Percentiles rank a stretch among this genome's conserved stretches.
These are phyloP conservation scores for Chrysoporthe puriensis DNA, from an alignment of 2,329 filamentous ascomycete species.

Conservation along the genomic window DNA sequence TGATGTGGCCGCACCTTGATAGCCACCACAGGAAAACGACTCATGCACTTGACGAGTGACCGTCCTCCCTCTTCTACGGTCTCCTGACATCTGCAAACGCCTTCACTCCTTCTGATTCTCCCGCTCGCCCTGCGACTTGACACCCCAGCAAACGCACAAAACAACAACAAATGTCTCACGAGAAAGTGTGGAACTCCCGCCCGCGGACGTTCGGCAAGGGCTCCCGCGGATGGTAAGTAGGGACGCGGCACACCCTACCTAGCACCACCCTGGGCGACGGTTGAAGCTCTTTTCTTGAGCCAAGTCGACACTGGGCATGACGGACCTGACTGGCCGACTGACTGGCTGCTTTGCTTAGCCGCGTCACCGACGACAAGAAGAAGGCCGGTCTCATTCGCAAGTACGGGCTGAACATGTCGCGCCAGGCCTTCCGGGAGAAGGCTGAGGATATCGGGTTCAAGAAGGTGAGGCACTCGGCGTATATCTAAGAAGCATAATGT, in stretches of 20 bases:
- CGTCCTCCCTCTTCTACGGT: not conserved
- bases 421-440: conserved; percentile 58
- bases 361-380: conserved; percentile 61
- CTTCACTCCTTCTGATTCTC: too few relatives aligned
- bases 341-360: not conserved
- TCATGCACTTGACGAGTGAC: not conserved
- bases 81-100: too few relatives aligned
- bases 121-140: too few relatives aligned
- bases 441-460: conserved; percentile 53
- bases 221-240: conserved; percentile 65
- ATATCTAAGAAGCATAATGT: not conserved
- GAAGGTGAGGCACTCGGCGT: conserved; percentile 40
- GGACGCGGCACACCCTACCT: too few relatives aligned
- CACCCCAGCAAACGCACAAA: not conserved
- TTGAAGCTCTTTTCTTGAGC: too few relatives aligned
- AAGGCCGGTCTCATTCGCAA: conserved; percentile 85
- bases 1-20: conserved; percentile 9
- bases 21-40: not conserved
- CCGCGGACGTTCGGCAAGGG: conserved; percentile 82
- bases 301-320: too few relatives aligned
- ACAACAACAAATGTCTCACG: conserved; percentile 43
- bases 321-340: too few relatives aligned
- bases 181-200: conserved; percentile 84
- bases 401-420: conserved; percentile 72
- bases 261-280: not conserved